A percentile compares a stretch with the other conserved stretches of the same genome.
Evolutionary conservation across 805 yeast species (phyloP).

Genomic region (Saturnispora silvae): DNA sequence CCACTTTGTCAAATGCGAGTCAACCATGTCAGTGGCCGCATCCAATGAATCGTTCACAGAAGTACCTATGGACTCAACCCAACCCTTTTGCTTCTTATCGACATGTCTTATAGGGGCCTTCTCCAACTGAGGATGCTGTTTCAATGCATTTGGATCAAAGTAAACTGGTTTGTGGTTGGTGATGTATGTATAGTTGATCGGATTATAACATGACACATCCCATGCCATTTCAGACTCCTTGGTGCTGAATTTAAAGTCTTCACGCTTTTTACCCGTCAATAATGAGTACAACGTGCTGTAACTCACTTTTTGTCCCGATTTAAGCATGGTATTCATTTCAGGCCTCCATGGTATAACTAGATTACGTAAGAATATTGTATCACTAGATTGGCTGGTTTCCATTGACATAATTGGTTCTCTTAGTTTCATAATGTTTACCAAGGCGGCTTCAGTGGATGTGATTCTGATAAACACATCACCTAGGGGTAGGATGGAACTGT

Average conservation of each 20-base stretch:
- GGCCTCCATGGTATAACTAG: slow-evolving; percentile 72
- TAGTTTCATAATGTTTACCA: slow-evolving; percentile 40
- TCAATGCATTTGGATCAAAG: slow-evolving; percentile 25
- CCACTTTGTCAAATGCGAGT: slow-evolving; percentile 19
- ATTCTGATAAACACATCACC: slow-evolving; percentile 50
- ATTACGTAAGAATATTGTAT: slow-evolving; percentile 59
- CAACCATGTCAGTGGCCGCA: slow-evolving; percentile 17
- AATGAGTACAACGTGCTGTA: slow-evolving; percentile 51
- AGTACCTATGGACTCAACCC: slow-evolving; percentile 10
- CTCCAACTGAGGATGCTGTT: slow-evolving; percentile 20
- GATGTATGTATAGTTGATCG: slow-evolving; percentile 22
- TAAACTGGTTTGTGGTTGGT: slow-evolving; percentile 22
- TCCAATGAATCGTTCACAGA: slow-evolving; percentile 19
- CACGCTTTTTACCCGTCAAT: slow-evolving; percentile 68
- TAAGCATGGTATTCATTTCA: slow-evolving; percentile 71
- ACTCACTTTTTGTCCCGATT: slow-evolving; percentile 57
- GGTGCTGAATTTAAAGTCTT: slow-evolving; percentile 27
- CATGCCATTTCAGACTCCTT: slow-evolving; percentile 49
- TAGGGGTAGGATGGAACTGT: slow-evolving; percentile 32
- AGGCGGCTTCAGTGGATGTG: slow-evolving; percentile 41
- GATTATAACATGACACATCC: slow-evolving; percentile 31
- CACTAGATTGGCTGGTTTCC: slow-evolving; percentile 28
- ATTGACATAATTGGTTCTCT: slow-evolving; percentile 25
- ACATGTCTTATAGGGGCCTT: slow-evolving; percentile 13
- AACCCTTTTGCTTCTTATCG: slow-evolving; percentile 8